phyloP scores from a whole-genome alignment of 352 stramenopile genomes.

The Globisporangium echinulatum region DNA sequence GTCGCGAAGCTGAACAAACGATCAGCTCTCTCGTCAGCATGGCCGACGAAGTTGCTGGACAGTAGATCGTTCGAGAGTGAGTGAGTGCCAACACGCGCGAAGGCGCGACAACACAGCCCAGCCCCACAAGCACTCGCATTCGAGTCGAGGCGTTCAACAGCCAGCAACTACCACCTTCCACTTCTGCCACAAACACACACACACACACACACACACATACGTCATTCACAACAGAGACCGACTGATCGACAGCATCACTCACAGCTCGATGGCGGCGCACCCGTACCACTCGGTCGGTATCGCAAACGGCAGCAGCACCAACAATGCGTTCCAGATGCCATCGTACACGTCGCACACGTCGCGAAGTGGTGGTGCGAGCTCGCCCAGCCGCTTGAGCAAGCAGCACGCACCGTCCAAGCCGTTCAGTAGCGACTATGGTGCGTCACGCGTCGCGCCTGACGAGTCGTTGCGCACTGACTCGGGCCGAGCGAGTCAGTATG shows the following conservation, averaged over 20 bases:
- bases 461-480: constrained; percentile 1
- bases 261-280: background rate
- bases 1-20: background rate
- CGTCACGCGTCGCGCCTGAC: background rate
- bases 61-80: too few species aligned
- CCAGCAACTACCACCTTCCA: too few species aligned
- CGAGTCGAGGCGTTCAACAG: too few species aligned
- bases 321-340: constrained; percentile 32
- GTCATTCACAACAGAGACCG: background rate
- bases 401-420: constrained; percentile 1
- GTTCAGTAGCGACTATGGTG: background rate
- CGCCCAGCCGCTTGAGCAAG: constrained; percentile 14
- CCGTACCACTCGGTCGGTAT: background rate
- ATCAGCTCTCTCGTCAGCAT: too few species aligned
- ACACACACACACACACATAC: background rate
- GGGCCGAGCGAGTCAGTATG: constrained; percentile 13
- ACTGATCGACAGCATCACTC: background rate
- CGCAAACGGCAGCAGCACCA: constrained; percentile 3
- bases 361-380: constrained; percentile 7
- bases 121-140: too few species aligned
- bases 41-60: too few species aligned
- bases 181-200: background rate
- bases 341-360: constrained; percentile 36
- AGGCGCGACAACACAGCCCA: too few species aligned
- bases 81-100: too few species aligned